Evolutionary conservation across 2,329 filamentous ascomycete genomes (phyloP).

Genomic region (Cercospora citrullina): DNA sequence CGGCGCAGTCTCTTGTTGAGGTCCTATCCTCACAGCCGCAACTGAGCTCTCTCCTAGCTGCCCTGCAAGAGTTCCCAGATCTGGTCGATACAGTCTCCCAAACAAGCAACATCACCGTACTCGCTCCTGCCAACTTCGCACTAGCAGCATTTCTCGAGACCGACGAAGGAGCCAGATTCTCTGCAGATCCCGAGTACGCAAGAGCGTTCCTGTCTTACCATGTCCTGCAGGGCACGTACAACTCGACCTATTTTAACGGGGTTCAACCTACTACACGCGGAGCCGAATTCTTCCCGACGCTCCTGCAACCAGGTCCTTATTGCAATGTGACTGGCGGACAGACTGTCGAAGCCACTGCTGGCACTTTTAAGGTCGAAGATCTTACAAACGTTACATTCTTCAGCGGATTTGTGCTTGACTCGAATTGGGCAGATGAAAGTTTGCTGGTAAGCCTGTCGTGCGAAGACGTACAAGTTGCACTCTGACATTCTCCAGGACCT

Average conservation of each 20-base stretch:
- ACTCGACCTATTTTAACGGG: constrained; percentile 2
- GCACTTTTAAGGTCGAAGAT: constrained; percentile 34
- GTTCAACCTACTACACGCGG: constrained; percentile 24
- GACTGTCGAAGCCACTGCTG: constrained; percentile 35
- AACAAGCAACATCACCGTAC: constrained; percentile 57
- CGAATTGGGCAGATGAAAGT: constrained; percentile 28
- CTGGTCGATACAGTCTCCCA: constrained; percentile 18
- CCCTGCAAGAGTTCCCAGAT: constrained; percentile 24
- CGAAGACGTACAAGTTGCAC: no score
- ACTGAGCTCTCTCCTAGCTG: constrained; percentile 22
- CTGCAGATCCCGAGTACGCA: constrained; percentile 9
- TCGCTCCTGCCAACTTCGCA: constrained; percentile 61
- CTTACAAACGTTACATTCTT: constrained; percentile 38
- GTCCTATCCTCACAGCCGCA: constrained; percentile 18
- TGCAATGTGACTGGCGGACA: constrained; percentile 42
- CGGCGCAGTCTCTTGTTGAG: constrained; percentile 18
- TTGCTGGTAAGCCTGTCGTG: background rate
- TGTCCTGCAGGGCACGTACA: constrained; percentile 15
- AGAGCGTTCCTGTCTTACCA: constrained; percentile 20
- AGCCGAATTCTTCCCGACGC: constrained; percentile 17
- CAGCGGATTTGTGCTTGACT: constrained; percentile 37
- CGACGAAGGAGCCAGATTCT: constrained; percentile 40
- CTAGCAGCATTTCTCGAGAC: constrained; percentile 41
- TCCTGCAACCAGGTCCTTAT: background rate
- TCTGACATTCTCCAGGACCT: constrained; percentile 17